These are phyloP conservation scores for Xerocomus spinulosus DNA, from an alignment of 768 basidiomycete species.

Conservation along the genomic window DNA sequence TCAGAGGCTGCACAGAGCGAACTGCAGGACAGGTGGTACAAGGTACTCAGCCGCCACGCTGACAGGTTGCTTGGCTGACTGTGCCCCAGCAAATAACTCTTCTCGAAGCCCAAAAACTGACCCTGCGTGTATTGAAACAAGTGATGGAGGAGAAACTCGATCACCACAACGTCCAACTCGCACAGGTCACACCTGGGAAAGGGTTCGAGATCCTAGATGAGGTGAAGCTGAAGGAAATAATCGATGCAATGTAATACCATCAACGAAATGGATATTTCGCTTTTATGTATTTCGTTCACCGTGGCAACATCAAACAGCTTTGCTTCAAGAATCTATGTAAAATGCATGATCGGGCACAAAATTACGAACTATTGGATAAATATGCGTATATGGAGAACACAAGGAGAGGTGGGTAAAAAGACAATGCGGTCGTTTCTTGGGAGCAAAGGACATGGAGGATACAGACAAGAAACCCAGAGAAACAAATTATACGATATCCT, in stretches of 20 bases:
- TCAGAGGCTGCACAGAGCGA: conserved; percentile 97
- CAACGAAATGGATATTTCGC: conserved; percentile 13
- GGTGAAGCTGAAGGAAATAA: conserved; percentile 71
- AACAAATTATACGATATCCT: conserved; percentile 15
- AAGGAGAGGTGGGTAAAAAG: conserved; percentile 1
- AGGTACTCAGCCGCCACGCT: conserved; percentile 43
- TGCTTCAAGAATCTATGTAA: conserved; percentile 4
- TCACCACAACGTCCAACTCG: conserved; percentile 96
- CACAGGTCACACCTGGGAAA: conserved; percentile 79
- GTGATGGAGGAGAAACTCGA: conserved; percentile 99
- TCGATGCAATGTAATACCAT: conserved; percentile 68
- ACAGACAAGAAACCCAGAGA: conserved; percentile 12
- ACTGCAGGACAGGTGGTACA: conserved; percentile 95
- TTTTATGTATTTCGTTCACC: background rate
- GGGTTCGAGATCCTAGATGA: conserved; percentile 93
- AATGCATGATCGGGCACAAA: conserved; percentile 1
- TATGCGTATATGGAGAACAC: conserved; percentile 21
- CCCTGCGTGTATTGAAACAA: conserved; percentile 90
- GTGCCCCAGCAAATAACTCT: conserved; percentile 81
- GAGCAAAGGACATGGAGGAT: conserved; percentile 10
- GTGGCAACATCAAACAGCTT: background rate
- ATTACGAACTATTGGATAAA: conserved; percentile 21
- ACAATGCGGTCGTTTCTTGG: conserved; percentile 13
- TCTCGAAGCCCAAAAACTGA: conserved; percentile 79
- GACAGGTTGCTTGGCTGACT: conserved; percentile 6